A percentile compares a stretch with the other conserved stretches of the same genome.
Conservation (phyloP, 345 rosid genomes). For the Arabidopsis suecica region DNA sequence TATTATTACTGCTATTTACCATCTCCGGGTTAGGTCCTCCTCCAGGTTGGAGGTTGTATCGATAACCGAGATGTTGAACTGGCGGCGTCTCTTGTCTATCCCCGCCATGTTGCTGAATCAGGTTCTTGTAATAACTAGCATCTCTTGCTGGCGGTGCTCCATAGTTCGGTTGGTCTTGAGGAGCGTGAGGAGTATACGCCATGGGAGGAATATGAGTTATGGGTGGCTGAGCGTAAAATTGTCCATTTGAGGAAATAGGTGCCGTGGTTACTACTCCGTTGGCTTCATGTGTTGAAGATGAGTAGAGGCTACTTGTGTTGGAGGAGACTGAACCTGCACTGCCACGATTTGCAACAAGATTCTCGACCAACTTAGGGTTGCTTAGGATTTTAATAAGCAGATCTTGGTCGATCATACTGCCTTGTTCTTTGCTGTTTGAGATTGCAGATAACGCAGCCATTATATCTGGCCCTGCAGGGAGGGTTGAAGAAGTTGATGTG, state of each 20-base stretch:
- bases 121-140: slow-evolving; percentile 80
- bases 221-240: slow-evolving; percentile 54
- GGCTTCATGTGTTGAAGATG: slow-evolving; percentile 45
- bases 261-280: slow-evolving; percentile 51
- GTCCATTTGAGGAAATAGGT: slow-evolving; percentile 55
- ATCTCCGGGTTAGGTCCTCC: slow-evolving; percentile 60
- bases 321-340: slow-evolving; percentile 50
- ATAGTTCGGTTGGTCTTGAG: slow-evolving; percentile 48
- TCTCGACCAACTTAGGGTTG: slow-evolving; percentile 80
- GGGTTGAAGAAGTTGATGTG: slow-evolving; percentile 42
- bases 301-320: slow-evolving; percentile 44
- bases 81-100: slow-evolving; percentile 68
- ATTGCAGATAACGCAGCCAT: slow-evolving; percentile 72
- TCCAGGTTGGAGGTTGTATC: slow-evolving; percentile 50
- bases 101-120: slow-evolving; percentile 98
- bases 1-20: slow-evolving; percentile 50
- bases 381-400: slow-evolving; percentile 80
- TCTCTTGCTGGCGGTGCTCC: slow-evolving; percentile 66
- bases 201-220: slow-evolving; percentile 44
- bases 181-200: slow-evolving; percentile 42
- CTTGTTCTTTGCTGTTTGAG: slow-evolving; percentile 66
- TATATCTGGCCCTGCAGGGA: slow-evolving; percentile 60
- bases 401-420: slow-evolving; percentile 74
- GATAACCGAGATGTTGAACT: slow-evolving; percentile 51
- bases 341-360: slow-evolving; percentile 59